Evolutionary conservation across 208 protist species (phyloP), one percentile per base, ranked within the genome.

Genomic region (Trypanosoma theileri): DNA sequence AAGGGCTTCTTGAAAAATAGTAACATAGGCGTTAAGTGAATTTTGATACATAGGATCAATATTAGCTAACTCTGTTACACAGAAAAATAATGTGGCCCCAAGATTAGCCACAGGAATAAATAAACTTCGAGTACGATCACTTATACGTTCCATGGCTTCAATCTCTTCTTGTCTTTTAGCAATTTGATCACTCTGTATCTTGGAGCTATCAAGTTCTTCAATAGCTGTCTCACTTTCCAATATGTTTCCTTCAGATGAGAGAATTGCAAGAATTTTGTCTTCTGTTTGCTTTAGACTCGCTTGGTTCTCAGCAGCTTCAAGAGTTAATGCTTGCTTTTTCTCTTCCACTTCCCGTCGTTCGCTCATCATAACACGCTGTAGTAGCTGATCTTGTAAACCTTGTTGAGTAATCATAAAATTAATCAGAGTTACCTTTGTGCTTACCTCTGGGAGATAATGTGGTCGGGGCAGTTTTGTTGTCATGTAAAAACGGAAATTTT

Each of bases 11-110:
- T 94, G 84, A 73, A 99, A 99, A 28, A 99, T 91, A 42, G 84
- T 82, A 35, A 98, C 69, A 80, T 99, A 99, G 77, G 97, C 98
- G 69, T 89, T 88, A 21, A 98, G 84, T 42, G 96, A 98, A 86
- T 98, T 98, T 73, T 98, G 96, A 72, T 99, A 99, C 97, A 99
- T 99, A 35, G 94, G 95, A 69, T 98, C 96, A 63, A 98, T 95
- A 71, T 93, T 96, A 13, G 92, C 85, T 52, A 99, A 84, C 80
- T 99, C 97, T 22, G 96, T 96, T 21, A 99, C 94, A 79, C 97
- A 98, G 88, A 99, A 99, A 85, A 99, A 99, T 31, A 99, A 84
- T 21, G 97, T 86, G 7, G 96, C 85, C 41, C 94, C 97, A 63
- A 98, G 88, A 70, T 95, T 88, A 6, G 98, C 98, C 21, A 99